Conservation (phyloP, 768 basidiomycete species). For the Candolleomyces eurysporus region DNA sequence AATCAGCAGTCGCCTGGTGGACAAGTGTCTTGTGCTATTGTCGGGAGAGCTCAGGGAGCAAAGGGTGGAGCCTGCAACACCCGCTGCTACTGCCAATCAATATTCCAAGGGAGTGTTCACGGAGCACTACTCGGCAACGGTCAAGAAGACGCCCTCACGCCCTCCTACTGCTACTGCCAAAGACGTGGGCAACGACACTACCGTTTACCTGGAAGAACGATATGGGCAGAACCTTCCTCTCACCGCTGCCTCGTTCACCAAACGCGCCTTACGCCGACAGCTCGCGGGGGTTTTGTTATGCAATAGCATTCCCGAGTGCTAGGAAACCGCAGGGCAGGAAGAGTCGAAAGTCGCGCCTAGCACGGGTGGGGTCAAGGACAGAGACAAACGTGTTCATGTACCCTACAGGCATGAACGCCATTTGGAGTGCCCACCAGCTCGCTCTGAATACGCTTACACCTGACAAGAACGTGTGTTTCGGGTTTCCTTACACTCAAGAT, state of each 20-base stretch:
- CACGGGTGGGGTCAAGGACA: conserved; percentile 63
- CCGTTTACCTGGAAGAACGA: conserved; percentile 85
- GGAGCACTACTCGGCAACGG: conserved; percentile 53
- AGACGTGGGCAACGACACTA: conserved; percentile 57
- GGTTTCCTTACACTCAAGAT: conserved; percentile 98
- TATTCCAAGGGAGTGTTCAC: conserved; percentile 41
- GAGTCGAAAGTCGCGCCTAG: conserved; percentile 57
- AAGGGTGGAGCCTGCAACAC: not conserved
- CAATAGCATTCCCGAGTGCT: conserved; percentile 46
- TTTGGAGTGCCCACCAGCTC: conserved; percentile 87
- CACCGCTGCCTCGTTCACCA: conserved; percentile 71
- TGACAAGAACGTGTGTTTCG: conserved; percentile 91
- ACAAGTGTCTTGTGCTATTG: conserved; percentile 73
- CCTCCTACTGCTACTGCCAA: conserved; percentile 31
- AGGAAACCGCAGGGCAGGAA: conserved; percentile 39
- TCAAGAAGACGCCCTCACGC: conserved; percentile 7
- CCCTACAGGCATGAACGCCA: conserved; percentile 89
- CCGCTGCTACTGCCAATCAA: not conserved
- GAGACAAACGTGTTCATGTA: conserved; percentile 90
- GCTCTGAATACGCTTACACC: conserved; percentile 48
- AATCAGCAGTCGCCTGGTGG: conserved; percentile 84
- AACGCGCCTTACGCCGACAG: conserved; percentile 78
- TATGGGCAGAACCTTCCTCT: conserved; percentile 89
- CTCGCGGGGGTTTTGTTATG: conserved; percentile 83
- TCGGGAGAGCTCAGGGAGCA: conserved; percentile 38